Evolutionary conservation across 2,329 filamentous ascomycete species (phyloP).

Genomic region (Coleophoma crateriformis): DNA sequence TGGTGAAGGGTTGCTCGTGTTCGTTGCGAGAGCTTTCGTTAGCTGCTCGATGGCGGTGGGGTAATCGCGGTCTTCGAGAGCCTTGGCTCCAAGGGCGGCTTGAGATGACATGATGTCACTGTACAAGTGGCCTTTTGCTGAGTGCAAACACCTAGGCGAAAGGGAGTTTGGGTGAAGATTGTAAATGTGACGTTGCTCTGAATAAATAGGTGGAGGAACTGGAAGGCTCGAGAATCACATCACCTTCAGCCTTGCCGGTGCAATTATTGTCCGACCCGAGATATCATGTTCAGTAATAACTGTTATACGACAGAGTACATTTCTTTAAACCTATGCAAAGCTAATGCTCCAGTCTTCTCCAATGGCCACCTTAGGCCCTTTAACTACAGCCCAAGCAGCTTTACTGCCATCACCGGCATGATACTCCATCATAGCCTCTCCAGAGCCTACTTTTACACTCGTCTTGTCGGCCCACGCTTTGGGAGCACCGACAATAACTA

Average conservation of each 20-base stretch:
- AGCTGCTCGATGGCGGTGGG: constrained; percentile 62
- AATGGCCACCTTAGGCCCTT: constrained; percentile 57
- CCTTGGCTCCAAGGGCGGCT: constrained; percentile 46
- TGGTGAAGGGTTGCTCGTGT: constrained; percentile 60
- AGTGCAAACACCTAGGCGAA: neutral
- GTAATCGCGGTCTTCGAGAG: constrained; percentile 60
- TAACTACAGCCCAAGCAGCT: constrained; percentile 58
- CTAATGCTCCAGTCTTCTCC: constrained; percentile 51
- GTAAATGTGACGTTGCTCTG: neutral
- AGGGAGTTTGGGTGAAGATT: neutral
- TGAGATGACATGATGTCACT: constrained; percentile 39
- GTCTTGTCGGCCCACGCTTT: constrained; percentile 61
- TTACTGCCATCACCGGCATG: constrained; percentile 43
- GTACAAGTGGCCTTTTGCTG: too few relatives aligned
- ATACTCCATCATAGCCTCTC: constrained; percentile 57
- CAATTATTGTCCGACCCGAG: neutral
- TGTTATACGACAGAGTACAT: neutral
- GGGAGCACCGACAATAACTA: constrained; percentile 78
- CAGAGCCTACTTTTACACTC: constrained; percentile 49
- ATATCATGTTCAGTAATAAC: neutral
- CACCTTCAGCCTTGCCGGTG: constrained; percentile 2
- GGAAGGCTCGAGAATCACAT: neutral
- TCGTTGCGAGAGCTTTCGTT: constrained; percentile 56
- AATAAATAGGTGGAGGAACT: neutral
- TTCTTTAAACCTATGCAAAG: constrained; percentile 17